These are phyloP conservation scores for Fonsecaea multimorphosa DNA, from an alignment of 2,329 filamentous ascomycete genomes.

Conservation along the genomic window DNA sequence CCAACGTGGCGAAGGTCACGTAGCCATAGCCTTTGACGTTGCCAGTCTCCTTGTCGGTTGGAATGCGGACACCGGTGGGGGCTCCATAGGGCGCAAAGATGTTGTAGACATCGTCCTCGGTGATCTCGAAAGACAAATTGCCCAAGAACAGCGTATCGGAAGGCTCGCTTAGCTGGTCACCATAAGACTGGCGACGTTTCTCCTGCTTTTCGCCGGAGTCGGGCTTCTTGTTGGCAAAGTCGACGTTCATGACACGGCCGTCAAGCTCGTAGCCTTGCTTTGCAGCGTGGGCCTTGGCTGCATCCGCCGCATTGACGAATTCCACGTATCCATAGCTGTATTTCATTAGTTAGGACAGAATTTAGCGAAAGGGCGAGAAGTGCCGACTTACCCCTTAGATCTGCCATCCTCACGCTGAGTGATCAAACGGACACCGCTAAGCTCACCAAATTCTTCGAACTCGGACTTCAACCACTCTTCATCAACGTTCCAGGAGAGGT, in stretches of 20 bases:
- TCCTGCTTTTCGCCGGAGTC: constrained; percentile 67
- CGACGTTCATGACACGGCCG: constrained; percentile 75
- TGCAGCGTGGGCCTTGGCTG: constrained; percentile 72
- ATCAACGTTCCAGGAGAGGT: constrained; percentile 88
- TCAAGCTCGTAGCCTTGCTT: constrained; percentile 78
- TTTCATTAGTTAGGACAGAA: constrained; percentile 39
- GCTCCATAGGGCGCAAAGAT: constrained; percentile 74
- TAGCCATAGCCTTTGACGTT: constrained; percentile 93
- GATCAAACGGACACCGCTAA: constrained; percentile 77
- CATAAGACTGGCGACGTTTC: constrained; percentile 62
- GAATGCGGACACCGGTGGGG: constrained; percentile 81
- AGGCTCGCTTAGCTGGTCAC: constrained; percentile 78
- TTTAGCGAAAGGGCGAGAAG: constrained; percentile 20
- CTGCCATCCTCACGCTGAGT: constrained; percentile 80
- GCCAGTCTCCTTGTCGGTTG: constrained; percentile 83
- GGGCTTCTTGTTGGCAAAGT: constrained; percentile 74
- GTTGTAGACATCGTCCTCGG: constrained; percentile 74
- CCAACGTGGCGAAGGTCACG: constrained; percentile 79
- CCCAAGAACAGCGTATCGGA: constrained; percentile 89
- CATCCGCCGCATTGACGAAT: constrained; percentile 71
- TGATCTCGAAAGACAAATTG: constrained; percentile 84
- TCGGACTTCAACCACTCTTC: constrained; percentile 80
- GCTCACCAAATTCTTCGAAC: constrained; percentile 78
- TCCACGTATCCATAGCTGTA: constrained; percentile 85
- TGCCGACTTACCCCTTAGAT: constrained; percentile 71